phyloP scores from a whole-genome alignment of 192 early-diverging fungal species.

The Linnemannia schmuckeri region DNA sequence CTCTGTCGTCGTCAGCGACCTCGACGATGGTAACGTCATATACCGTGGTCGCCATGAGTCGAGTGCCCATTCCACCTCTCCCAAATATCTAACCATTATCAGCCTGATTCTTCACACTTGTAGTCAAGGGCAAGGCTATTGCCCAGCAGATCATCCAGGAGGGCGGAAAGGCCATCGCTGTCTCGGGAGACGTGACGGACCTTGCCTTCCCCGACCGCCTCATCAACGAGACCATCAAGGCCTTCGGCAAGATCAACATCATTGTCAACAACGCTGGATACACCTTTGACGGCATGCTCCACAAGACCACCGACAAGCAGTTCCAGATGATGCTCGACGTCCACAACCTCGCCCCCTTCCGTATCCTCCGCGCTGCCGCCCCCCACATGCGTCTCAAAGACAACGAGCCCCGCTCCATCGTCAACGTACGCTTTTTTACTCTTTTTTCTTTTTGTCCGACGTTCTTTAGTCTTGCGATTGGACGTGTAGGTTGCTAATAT shows the following conservation, averaged over 20 bases:
- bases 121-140: conserved; percentile 80
- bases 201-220: conserved; percentile 67
- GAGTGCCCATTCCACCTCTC: not conserved
- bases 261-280: conserved; percentile 98
- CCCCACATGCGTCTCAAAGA: conserved; percentile 69
- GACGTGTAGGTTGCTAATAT: not conserved
- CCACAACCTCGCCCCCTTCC: conserved; percentile 75
- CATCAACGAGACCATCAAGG: conserved; percentile 68
- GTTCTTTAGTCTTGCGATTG: not conserved
- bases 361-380: conserved; percentile 70
- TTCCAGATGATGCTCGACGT: conserved; percentile 91
- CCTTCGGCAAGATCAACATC: conserved; percentile 84
- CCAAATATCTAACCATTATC: not conserved
- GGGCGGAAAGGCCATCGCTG: conserved; percentile 92
- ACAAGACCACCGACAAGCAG: conserved; percentile 90
- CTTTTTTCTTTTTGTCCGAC: not conserved
- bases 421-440: conserved; percentile 46
- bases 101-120: not conserved
- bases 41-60: not conserved
- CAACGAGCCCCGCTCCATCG: conserved; percentile 67
- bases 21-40: conserved; percentile 69
- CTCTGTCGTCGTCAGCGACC: conserved; percentile 93
- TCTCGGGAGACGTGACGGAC: conserved; percentile 71
- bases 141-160: conserved; percentile 84
- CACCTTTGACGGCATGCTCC: conserved; percentile 93